These are phyloP conservation scores for Gautieria morchelliformis DNA, from an alignment of 768 basidiomycete species.

Conservation along the genomic window DNA sequence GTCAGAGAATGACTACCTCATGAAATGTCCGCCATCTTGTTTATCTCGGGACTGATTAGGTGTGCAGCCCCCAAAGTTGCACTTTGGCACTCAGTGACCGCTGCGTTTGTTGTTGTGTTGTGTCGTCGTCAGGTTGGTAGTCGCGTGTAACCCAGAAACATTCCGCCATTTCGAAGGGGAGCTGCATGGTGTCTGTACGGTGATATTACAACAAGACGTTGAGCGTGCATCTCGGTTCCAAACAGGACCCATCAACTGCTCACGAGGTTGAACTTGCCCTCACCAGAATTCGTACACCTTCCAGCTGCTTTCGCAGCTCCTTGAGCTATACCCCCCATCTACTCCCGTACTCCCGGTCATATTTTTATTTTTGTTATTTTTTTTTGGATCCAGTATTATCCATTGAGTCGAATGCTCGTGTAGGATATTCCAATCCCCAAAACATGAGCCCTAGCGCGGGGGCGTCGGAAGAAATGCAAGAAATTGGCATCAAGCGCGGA, in stretches of 20 bases:
- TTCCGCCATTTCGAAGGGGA: conserved; percentile 68
- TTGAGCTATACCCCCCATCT: conserved; percentile 56
- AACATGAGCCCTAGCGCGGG: no score
- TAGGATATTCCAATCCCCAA: no score
- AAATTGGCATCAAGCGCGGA: no score
- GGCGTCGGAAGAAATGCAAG: no score
- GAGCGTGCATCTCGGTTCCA: conserved; percentile 49
- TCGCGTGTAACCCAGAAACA: conserved; percentile 55
- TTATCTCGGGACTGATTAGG: conserved; percentile 88
- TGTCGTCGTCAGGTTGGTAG: conserved; percentile 54
- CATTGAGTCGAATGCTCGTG: no score
- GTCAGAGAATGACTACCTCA: conserved; percentile 94
- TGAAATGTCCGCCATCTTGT: conserved; percentile 61
- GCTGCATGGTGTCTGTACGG: conserved; percentile 79
- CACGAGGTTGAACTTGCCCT: not conserved
- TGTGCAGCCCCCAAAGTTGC: conserved; percentile 19
- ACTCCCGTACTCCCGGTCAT: no score
- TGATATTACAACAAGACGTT: conserved; percentile 87
- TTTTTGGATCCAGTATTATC: no score
- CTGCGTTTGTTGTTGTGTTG: not conserved
- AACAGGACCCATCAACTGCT: not conserved
- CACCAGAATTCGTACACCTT: conserved; percentile 91
- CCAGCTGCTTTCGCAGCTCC: conserved; percentile 93
- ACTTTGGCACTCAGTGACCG: not conserved
- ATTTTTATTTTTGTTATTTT: no score